These are phyloP conservation scores for Syzygium grande DNA, from an alignment of 345 rosid genomes.

Conservation along the genomic window DNA sequence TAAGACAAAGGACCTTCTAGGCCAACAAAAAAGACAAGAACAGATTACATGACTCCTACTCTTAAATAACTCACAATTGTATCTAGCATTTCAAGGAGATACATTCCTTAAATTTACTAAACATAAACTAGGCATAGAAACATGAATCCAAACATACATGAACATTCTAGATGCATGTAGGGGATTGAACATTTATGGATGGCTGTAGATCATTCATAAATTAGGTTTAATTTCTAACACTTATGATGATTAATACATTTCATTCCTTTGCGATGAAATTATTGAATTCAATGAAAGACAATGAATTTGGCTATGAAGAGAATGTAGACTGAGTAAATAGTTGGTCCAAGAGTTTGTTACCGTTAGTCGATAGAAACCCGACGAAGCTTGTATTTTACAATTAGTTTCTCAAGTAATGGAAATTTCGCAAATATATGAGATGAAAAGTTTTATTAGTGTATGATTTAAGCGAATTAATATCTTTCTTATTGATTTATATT, in stretches of 20 bases:
- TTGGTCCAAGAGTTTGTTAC: not conserved
- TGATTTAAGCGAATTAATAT: not conserved
- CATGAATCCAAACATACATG: too few species aligned
- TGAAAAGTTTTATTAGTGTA: not conserved
- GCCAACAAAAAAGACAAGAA: not conserved
- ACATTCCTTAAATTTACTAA: too few species aligned
- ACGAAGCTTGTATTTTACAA: not conserved
- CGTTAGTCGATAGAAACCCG: not conserved
- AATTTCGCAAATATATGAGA: not conserved
- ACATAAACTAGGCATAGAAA: too few species aligned
- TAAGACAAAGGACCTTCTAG: not conserved
- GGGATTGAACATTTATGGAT: too few species aligned
- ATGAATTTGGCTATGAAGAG: not conserved
- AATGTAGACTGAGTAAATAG: not conserved
- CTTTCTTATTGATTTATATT: not conserved
- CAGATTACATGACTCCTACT: not conserved
- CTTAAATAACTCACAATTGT: too few species aligned
- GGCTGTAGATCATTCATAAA: too few species aligned
- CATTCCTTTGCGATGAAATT: too few species aligned
- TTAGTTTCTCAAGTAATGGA: not conserved
- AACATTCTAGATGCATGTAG: too few species aligned
- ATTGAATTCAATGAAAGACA: not conserved
- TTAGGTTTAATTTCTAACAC: too few species aligned
- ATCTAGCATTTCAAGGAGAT: too few species aligned
- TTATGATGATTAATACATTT: too few species aligned